Percentiles rank a stretch among this genome's conserved stretches.
These are phyloP conservation scores for Beta corolliflora DNA, from an alignment of 179 eudicot species.

Conservation along the genomic window DNA sequence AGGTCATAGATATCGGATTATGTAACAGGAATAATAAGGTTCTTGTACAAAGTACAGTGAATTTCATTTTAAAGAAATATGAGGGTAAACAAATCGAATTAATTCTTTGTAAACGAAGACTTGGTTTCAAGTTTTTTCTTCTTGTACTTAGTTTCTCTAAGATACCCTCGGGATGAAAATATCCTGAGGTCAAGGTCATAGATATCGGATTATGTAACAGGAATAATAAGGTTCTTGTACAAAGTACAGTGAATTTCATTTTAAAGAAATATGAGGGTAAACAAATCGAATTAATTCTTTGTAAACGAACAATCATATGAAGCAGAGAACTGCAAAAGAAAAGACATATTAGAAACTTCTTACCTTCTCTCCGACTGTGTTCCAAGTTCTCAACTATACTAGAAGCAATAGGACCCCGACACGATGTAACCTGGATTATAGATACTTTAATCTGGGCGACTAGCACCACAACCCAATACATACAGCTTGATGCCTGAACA, in stretches of 20 bases:
- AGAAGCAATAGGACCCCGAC: background rate
- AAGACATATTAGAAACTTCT: background rate
- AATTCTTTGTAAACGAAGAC: too few species aligned
- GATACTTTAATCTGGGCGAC: background rate
- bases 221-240: conserved; percentile 21
- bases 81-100: too few species aligned
- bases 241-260: background rate
- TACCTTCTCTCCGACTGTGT: background rate
- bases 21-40: background rate
- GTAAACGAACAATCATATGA: conserved; percentile 10
- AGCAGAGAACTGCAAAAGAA: conserved; percentile 7
- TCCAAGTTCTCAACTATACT: background rate
- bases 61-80: too few species aligned
- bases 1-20: background rate
- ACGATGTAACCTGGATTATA: background rate
- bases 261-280: background rate
- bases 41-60: too few species aligned
- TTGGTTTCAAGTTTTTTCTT: too few species aligned
- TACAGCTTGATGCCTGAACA: too few species aligned
- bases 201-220: too few species aligned
- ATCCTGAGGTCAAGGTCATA: too few species aligned
- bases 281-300: conserved; percentile 5
- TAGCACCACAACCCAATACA: too few species aligned
- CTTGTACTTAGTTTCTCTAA: too few species aligned
- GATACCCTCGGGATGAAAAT: too few species aligned